These are phyloP conservation scores for Trichoderma sp. DNA, from an alignment of 2,329 filamentous ascomycete genomes.

Conservation along the genomic window DNA sequence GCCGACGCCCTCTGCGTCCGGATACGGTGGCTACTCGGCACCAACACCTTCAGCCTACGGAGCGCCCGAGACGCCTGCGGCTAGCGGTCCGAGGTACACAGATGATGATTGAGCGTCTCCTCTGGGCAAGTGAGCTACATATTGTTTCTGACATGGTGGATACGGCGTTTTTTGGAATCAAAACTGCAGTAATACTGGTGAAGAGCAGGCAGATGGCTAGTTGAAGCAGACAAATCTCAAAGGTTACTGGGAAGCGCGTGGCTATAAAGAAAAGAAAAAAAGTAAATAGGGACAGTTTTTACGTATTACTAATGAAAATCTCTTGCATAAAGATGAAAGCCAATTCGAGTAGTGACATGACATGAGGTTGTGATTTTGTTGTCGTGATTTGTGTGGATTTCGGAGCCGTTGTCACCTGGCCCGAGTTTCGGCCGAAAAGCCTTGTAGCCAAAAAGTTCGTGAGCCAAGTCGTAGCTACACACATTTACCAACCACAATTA, in stretches of 20 bases:
- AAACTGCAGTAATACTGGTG: conserved; percentile 7
- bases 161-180: conserved; percentile 9
- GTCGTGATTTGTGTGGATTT: background rate
- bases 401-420: background rate
- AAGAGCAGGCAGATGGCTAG: background rate
- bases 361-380: background rate
- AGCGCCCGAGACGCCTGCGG: conserved; percentile 62
- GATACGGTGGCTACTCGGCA: conserved; percentile 55
- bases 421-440: conserved; percentile 15
- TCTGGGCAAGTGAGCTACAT: background rate
- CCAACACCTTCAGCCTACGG: conserved; percentile 66
- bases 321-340: background rate
- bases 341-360: background rate
- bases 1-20: conserved; percentile 68
- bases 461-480: background rate
- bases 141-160: background rate
- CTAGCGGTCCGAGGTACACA: conserved; percentile 56
- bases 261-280: background rate
- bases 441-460: background rate
- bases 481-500: background rate
- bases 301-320: background rate
- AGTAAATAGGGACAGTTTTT: background rate
- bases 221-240: conserved; percentile 1
- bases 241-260: background rate
- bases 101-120: conserved; percentile 46